phyloP scores from a whole-genome alignment of 2,329 filamentous ascomycete species.

The Claviceps digitariae region DNA sequence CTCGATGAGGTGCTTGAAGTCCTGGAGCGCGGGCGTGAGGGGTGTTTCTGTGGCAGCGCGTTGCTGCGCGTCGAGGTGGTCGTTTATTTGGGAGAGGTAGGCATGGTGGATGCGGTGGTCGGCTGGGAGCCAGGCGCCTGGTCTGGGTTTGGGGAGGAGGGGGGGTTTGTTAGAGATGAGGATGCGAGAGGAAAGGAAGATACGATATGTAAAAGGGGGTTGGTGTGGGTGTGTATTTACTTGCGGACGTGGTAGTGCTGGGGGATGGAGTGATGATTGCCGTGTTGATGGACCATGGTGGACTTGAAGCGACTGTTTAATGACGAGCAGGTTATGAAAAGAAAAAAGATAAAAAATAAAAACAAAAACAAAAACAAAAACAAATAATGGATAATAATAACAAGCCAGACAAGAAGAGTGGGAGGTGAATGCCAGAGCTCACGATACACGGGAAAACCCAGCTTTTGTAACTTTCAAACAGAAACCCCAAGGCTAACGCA shows the following conservation, averaged over 20 bases:
- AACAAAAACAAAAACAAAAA: no score
- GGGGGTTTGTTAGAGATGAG: not conserved
- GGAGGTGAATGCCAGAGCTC: no score
- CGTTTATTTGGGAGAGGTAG: slow-evolving; percentile 45
- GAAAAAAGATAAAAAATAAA: no score
- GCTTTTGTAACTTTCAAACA: no score
- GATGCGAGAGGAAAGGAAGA: not conserved
- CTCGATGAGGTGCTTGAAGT: slow-evolving; percentile 56
- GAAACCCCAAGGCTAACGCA: no score
- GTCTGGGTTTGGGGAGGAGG: slow-evolving; percentile 18
- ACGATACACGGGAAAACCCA: no score
- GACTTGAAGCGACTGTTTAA: no score
- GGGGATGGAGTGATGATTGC: slow-evolving; percentile 38
- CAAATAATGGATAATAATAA: no score
- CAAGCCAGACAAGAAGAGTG: no score
- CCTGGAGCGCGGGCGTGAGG: slow-evolving; percentile 45
- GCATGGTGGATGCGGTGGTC: slow-evolving; percentile 48
- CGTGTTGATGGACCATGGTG: slow-evolving; percentile 36
- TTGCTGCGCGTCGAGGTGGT: slow-evolving; percentile 37
- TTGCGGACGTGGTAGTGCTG: slow-evolving; percentile 29
- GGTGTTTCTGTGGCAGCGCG: slow-evolving; percentile 14
- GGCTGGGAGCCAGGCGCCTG: slow-evolving; percentile 48
- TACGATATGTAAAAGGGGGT: no score
- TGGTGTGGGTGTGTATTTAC: no score
- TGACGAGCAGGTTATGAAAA: not conserved